phyloP scores from a whole-genome alignment of 2,329 filamentous ascomycete genomes.

The Colletotrichum sp. region DNA sequence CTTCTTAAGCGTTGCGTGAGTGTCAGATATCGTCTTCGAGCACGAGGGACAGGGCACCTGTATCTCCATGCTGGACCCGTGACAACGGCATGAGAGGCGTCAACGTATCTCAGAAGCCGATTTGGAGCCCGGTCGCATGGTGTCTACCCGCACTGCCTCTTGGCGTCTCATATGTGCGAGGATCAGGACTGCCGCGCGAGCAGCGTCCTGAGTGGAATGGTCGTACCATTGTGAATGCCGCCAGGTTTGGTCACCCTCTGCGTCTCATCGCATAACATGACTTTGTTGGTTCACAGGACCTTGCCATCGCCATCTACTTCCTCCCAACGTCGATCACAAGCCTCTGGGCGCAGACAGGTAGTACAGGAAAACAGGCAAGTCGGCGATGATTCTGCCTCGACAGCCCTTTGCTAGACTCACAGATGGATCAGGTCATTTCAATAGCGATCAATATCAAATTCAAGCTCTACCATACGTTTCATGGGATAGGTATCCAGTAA shows the following conservation, averaged over 20 bases:
- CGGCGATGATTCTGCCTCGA: background rate
- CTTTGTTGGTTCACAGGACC: background rate
- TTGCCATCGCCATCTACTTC: background rate
- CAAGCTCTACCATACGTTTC: background rate
- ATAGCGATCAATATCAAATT: background rate
- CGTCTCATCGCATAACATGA: background rate
- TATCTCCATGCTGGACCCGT: background rate
- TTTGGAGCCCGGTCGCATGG: background rate
- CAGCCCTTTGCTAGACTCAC: background rate
- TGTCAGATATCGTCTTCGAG: background rate
- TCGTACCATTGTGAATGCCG: accelerated
- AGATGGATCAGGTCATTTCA: background rate
- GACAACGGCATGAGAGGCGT: background rate
- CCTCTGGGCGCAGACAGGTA: background rate
- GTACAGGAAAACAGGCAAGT: background rate
- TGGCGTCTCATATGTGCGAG: background rate
- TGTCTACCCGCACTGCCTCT: background rate
- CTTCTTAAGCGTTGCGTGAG: background rate
- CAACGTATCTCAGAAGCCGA: background rate
- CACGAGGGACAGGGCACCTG: background rate
- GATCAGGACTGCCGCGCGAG: background rate
- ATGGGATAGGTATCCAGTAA: background rate
- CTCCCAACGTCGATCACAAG: background rate
- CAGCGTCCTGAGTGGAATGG: background rate
- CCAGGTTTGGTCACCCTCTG: background rate